Evolutionary conservation across 768 basidiomycete species (phyloP).

Genomic region (Coprinopsis marcescibilis): DNA sequence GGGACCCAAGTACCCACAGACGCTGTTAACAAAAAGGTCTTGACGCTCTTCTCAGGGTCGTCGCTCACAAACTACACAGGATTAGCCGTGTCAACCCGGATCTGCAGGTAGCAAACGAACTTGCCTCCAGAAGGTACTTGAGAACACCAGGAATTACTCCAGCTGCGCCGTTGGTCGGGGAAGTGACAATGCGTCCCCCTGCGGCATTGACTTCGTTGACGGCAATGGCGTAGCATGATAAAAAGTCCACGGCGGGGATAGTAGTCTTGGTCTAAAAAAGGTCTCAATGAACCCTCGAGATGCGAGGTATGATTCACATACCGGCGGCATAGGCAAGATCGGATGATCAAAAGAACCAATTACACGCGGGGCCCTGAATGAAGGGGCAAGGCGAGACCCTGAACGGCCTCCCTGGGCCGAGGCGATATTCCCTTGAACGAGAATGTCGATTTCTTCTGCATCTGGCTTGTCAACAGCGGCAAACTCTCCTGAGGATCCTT

Average conservation of each 20-base stretch:
- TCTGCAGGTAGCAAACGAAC: slow-evolving; percentile 11
- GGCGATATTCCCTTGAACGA: neutral
- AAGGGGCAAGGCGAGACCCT: neutral
- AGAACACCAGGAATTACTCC: slow-evolving; percentile 91
- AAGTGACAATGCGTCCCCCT: slow-evolving; percentile 92
- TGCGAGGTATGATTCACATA: slow-evolving; percentile 30
- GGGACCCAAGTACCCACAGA: slow-evolving; percentile 37
- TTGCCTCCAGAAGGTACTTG: slow-evolving; percentile 82
- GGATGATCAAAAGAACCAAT: slow-evolving; percentile 78
- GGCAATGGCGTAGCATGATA: slow-evolving; percentile 91
- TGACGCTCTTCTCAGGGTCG: slow-evolving; percentile 80
- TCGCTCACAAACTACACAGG: slow-evolving; percentile 73
- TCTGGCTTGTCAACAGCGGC: slow-evolving; percentile 14
- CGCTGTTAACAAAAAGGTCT: slow-evolving; percentile 88
- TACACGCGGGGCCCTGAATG: slow-evolving; percentile 36
- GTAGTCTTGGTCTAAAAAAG: slow-evolving; percentile 64
- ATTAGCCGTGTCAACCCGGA: slow-evolving; percentile 4
- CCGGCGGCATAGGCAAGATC: slow-evolving; percentile 76
- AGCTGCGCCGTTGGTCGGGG: slow-evolving; percentile 89
- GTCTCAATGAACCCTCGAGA: slow-evolving; percentile 1
- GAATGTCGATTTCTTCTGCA: neutral
- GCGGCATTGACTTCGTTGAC: slow-evolving; percentile 94
- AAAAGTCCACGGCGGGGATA: slow-evolving; percentile 90
- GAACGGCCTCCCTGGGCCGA: neutral
- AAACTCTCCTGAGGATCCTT: slow-evolving; percentile 19